Evolutionary conservation across 345 rosid genomes (phyloP), one percentile per base, ranked within the genome.

Genomic region (Rhodamnia argentea): DNA sequence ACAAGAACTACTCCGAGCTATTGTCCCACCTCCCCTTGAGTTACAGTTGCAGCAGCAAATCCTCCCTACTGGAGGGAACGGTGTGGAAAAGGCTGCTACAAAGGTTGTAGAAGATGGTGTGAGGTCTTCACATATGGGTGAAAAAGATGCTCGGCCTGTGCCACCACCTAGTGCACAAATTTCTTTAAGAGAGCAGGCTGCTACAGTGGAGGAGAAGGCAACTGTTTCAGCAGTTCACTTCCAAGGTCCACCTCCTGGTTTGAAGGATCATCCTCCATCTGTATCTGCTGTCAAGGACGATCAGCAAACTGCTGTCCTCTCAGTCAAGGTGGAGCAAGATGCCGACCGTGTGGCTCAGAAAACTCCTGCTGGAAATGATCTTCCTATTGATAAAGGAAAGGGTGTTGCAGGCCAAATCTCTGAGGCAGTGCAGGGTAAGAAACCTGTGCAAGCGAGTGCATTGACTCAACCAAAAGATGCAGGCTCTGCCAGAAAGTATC

Each of bases 1-100:
- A 11, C 99, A 91, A 52, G 97, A 98, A 93, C 99, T 98, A 91
- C 97, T 95, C 87, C 94, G 86, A 90, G 94, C 98, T 89, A 98
- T 98, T 88, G 90, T 90, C 86, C 98, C 99, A 50, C 99, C 98
- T 40, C 94, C 95, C 82, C 95, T 98, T 90, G 99, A 96, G 87
- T 62, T 89, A 90, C 99, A 92, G 92, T 90, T 82, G 86, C 96
- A 89, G 88, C 94, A 88, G 83, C 92, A 88, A 85, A 89, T 91
- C 83, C 87, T 88, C 89, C 91, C 96, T 90, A 87, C 91, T 26
- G 92, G 91, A 83, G 96, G 90, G 88, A 92, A 90, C 83, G 88
- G 88, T 92, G 93, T 90, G 88, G 99, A 94, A 51, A 92, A 90
- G 87, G 83, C 96, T 86, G 89, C 90, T 89, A 94, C 91, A 82